Conservation (phyloP, 306 rosid species). For the Fragaria nilgerrensis region DNA sequence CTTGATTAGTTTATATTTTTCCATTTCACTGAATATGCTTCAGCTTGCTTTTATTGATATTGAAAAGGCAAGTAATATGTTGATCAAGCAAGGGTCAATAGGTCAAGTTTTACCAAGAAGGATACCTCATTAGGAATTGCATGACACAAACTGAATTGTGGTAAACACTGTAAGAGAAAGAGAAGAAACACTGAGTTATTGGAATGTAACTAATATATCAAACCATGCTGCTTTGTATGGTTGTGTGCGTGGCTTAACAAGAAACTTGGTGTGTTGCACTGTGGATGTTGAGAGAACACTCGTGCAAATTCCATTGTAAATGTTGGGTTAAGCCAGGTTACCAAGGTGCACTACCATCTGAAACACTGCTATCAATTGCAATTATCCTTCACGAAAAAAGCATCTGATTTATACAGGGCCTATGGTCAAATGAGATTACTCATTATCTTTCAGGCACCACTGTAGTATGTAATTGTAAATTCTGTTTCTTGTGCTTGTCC, state of each 20-base stretch:
- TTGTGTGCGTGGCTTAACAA: too few species aligned
- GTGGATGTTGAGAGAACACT: too few species aligned
- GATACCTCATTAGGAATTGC: neutral
- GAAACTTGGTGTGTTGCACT: too few species aligned
- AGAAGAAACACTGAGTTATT: neutral
- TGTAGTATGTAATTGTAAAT: neutral
- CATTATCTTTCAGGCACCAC: neutral
- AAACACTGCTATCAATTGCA: neutral
- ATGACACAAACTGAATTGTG: neutral
- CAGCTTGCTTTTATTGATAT: neutral
- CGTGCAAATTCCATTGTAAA: too few species aligned
- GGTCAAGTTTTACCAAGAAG: neutral
- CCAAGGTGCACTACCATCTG: too few species aligned
- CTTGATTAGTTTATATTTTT: neutral
- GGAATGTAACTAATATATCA: neutral
- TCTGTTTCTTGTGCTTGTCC: neutral
- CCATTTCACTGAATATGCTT: neutral
- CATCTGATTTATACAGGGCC: neutral
- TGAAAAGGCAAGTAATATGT: neutral
- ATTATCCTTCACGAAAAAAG: neutral
- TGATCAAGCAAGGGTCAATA: neutral
- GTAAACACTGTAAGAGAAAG: neutral
- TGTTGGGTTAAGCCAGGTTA: too few species aligned
- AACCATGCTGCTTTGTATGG: too few species aligned
- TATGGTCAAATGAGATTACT: neutral